phyloP scores from a whole-genome alignment of 352 stramenopile species.

The Lagenidium sp. region DNA sequence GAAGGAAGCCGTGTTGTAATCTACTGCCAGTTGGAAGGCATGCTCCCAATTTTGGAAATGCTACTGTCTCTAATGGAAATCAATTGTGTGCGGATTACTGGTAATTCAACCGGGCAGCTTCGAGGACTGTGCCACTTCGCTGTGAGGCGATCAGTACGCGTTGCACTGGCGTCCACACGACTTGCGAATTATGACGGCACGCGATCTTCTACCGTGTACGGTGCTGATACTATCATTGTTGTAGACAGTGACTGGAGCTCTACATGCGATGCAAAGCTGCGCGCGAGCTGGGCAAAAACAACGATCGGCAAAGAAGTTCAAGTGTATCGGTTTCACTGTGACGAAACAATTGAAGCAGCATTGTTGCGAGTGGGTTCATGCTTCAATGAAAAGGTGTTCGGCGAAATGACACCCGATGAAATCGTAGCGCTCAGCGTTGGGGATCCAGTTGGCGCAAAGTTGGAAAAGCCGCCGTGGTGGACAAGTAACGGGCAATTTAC shows the following conservation, averaged over 20 bases:
- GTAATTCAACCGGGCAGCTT: constrained; percentile 35
- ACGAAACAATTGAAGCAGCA: constrained; percentile 70
- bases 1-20: constrained; percentile 67
- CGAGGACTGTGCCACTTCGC: constrained; percentile 70
- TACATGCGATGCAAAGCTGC: constrained; percentile 72
- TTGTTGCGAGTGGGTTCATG: constrained; percentile 61
- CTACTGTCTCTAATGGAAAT: constrained; percentile 55
- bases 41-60: constrained; percentile 71
- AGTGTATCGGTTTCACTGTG: constrained; percentile 74
- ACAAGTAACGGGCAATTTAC: constrained; percentile 21
- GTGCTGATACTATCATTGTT: constrained; percentile 67
- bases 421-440: constrained; percentile 56
- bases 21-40: constrained; percentile 64
- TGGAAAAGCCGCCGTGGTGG: constrained; percentile 72
- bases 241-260: constrained; percentile 80
- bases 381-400: constrained; percentile 73
- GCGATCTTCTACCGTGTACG: constrained; percentile 53
- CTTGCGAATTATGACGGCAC: constrained; percentile 27
- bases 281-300: constrained; percentile 67
- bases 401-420: constrained; percentile 62
- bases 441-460: constrained; percentile 14
- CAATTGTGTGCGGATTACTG: constrained; percentile 54
- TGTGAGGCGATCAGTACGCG: constrained; percentile 35
- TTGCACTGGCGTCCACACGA: constrained; percentile 66
- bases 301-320: constrained; percentile 20